Percentiles rank a stretch among this genome's conserved stretches.
Evolutionary conservation across 805 yeast genomes (phyloP).

Genomic region (Starmerella potacharoeniae): DNA sequence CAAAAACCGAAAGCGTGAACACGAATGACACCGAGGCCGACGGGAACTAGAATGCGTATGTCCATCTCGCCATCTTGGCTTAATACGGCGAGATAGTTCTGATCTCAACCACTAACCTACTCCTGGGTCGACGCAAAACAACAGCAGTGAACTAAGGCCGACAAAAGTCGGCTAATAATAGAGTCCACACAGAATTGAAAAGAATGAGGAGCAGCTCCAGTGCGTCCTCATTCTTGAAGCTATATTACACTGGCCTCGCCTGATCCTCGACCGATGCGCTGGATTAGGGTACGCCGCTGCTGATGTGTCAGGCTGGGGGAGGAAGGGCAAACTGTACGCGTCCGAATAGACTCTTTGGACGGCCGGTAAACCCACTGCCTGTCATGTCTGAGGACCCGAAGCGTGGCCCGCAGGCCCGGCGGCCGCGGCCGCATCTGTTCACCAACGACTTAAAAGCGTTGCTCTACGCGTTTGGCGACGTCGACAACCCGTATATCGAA

Average conservation of each 20-base stretch:
- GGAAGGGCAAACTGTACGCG: neutral
- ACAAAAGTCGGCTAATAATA: neutral
- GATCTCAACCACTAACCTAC: too few relatives aligned
- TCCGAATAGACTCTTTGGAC: too few relatives aligned
- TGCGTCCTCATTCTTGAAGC: too few relatives aligned
- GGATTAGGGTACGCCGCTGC: neutral
- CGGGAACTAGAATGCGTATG: too few relatives aligned
- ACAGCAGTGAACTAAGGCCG: neutral
- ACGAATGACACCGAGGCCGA: too few relatives aligned
- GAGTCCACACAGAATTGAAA: too few relatives aligned
- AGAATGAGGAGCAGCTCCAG: too few relatives aligned
- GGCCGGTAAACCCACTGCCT: neutral
- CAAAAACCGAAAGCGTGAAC: too few relatives aligned
- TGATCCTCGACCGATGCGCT: neutral
- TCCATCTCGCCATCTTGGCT: too few relatives aligned
- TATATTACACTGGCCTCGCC: too few relatives aligned
- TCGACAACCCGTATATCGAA: conserved; percentile 51
- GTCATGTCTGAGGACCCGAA: conserved; percentile 7
- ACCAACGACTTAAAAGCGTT: conserved; percentile 42
- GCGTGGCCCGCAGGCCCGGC: conserved; percentile 6
- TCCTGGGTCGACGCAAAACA: neutral
- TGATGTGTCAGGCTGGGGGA: neutral
- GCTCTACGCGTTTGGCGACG: conserved; percentile 65
- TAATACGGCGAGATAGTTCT: too few relatives aligned
- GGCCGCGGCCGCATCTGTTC: conserved; percentile 26